These are phyloP conservation scores for Drosera spatulata DNA, from an alignment of 179 eudicot species.

Conservation along the genomic window DNA sequence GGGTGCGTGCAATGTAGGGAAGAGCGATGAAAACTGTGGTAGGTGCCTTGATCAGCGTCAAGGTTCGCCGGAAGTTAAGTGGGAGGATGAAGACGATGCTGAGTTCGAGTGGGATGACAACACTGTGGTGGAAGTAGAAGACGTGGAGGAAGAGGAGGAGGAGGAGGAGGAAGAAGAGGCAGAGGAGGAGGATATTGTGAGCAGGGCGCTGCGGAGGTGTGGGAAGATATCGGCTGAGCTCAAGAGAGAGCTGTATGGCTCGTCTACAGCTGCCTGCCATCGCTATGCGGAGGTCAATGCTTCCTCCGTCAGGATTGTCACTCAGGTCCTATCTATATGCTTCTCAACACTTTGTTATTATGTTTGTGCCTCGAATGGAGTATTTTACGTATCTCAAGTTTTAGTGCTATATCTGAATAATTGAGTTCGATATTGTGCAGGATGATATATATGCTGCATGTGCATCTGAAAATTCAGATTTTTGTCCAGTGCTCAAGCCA, in stretches of 20 bases:
- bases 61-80: slow-evolving; percentile 11
- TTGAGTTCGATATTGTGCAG: slow-evolving; percentile 14
- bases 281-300: slow-evolving; percentile 60
- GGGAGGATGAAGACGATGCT: slow-evolving; percentile 11
- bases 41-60: slow-evolving; percentile 37
- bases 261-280: slow-evolving; percentile 27
- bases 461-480: slow-evolving; percentile 52
- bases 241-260: slow-evolving; percentile 61
- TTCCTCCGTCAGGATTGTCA: slow-evolving; percentile 69
- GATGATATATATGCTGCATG: slow-evolving; percentile 66
- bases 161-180: slow-evolving; percentile 24
- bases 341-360: no score
- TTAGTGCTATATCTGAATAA: not conserved
- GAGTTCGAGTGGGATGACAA: no score
- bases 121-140: no score
- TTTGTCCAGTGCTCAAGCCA: slow-evolving; percentile 81
- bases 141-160: no score
- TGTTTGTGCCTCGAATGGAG: no score
- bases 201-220: slow-evolving; percentile 74
- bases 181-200: slow-evolving; percentile 67
- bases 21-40: slow-evolving; percentile 54
- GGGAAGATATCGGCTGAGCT: slow-evolving; percentile 77
- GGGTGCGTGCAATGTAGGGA: not conserved
- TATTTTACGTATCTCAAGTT: not conserved
- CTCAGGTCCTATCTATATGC: slow-evolving; percentile 40